These are phyloP conservation scores for Wickerhamiella qilinensis DNA, from an alignment of 805 yeast genomes.

Conservation along the genomic window DNA sequence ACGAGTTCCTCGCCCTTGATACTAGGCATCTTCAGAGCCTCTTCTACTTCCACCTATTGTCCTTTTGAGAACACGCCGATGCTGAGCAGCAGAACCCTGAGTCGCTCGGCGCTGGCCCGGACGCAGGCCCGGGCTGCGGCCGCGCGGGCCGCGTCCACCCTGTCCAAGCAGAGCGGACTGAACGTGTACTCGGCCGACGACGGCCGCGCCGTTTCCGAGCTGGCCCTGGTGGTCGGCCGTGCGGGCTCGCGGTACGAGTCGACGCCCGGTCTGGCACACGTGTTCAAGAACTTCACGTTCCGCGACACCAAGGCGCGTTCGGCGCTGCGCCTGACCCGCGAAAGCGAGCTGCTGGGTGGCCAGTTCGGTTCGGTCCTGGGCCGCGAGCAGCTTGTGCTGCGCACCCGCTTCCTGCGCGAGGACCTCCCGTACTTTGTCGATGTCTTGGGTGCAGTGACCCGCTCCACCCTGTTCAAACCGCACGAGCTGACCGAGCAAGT, in stretches of 20 bases:
- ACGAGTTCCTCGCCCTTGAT: not conserved
- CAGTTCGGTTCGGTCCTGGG: constrained; percentile 48
- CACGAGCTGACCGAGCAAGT: constrained; percentile 77
- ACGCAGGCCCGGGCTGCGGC: too few species aligned
- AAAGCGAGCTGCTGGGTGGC: constrained; percentile 88
- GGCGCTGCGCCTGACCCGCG: constrained; percentile 85
- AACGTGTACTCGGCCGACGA: constrained; percentile 42
- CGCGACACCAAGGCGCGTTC: constrained; percentile 63
- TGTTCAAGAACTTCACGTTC: constrained; percentile 70
- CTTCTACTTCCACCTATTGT: too few species aligned
- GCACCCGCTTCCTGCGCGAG: constrained; percentile 70
- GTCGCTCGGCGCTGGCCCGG: not conserved
- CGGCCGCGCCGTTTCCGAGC: constrained; percentile 50
- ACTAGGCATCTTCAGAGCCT: not conserved
- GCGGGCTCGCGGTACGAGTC: constrained; percentile 67
- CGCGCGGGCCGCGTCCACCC: not conserved
- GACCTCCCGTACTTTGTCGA: constrained; percentile 85
- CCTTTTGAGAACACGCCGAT: too few species aligned
- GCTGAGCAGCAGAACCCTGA: not conserved
- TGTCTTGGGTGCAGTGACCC: constrained; percentile 53
- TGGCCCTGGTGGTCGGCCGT: constrained; percentile 57
- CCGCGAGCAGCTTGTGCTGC: constrained; percentile 71
- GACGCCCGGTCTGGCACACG: constrained; percentile 70
- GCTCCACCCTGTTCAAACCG: constrained; percentile 58
- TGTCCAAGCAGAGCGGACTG: constrained; percentile 16